Base-by-base conservation (phyloP, 1,284 basidiomycete species). In the Chondrostereum purpureum region DNA sequence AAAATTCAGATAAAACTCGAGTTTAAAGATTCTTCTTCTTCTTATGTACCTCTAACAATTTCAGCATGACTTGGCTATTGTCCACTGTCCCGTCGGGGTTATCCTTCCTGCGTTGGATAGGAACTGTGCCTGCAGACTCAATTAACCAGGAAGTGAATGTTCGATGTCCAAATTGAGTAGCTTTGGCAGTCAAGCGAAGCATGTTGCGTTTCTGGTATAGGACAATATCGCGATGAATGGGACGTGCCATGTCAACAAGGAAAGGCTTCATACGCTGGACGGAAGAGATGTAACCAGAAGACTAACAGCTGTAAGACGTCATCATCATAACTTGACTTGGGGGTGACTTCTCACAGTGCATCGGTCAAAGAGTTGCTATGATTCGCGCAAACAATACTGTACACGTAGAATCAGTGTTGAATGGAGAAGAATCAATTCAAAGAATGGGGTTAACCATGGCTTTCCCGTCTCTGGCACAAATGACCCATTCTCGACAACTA, bases 61-160 rank as follows among this genome's bases (percentile, higher is more conserved):
- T 73, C 31, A 67, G 65, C 79, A 92, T 85, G 11, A 73, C 77
- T 1, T 75, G 66, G 1, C 72, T 68, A 58, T 92, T 92, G 61
- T 92, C 81, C 1, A 70, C 70, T 19, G 57, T 61, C 27, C 61
- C 71, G 44, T 80, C 70, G 0, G 58, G 54, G 52, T 69, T 77
- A 56, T 92, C 89, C 53, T 84, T 88, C 36, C 77, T 72, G 45
- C 90, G 71, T 58, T 83, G 78, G 38, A 92, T 76, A 0, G 89
- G 90, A 1, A 92, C 73, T 1, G 90, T 89, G 12, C 89, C 89
- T 2, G 86, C 85, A 19, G 81, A 82, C 58, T 92, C 88, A 44
- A 92, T 89, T 14, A 92, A 72, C 89, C 90, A 91, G 52, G 84
- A 88, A 2, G 85, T 89, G 60, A 92, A 89, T 2, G 88, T 92